Evolutionary conservation across 2,329 filamentous ascomycete species (phyloP), one percentile per base, ranked within the genome.

Genomic region (Colletotrichum karsti): DNA sequence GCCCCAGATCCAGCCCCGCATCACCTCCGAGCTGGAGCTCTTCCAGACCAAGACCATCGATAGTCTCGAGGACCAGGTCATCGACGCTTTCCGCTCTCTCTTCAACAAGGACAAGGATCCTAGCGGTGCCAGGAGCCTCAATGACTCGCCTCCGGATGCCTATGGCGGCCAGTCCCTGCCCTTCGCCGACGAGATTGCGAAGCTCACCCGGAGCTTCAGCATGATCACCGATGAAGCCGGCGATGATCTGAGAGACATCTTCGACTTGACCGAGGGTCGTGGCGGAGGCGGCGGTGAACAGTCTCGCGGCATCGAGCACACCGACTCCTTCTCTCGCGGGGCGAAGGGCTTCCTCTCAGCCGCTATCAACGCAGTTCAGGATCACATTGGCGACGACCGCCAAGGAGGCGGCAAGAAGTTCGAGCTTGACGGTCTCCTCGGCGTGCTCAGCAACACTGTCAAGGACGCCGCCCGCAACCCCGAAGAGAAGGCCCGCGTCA

Each of bases 1-100:
- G 2, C 82, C 82, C 6, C 79, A 83, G 71, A 83, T 84, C 60
- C 80, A 83, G 69, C 81, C 82, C 73, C 81, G 80, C 78, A 82
- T 84, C 74, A 75, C 80, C 13, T 65, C 77, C 13, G 82, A 84
- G 75, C 77, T 84, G 53, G 80, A 83, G 55, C 67, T 72, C 6
- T 84, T 84, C 69, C 82, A 84, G 70, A 73, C 76, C 56, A 82
- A 81, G 73, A 83, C 82, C 67, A 82, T 84, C 72, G 82, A 84
- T 72, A 79, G 74, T 18, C 71, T 84, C n/a, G 82, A 84, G 69
- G 73, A 74, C n/a, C 79, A 83, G 69, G 78, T 84, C 67, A 69
- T 83, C 66, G 78, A 82, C 42, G 82, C 82, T 62, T 84, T 84
- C 55, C 81, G 79, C 39, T 80, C 80, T 2, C 77, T 84, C 3